Percentiles rank a stretch among this genome's conserved stretches.
Evolutionary conservation across 1,139 yeast genomes (phyloP).

Genomic region (Wickerhamomyces sp.): DNA sequence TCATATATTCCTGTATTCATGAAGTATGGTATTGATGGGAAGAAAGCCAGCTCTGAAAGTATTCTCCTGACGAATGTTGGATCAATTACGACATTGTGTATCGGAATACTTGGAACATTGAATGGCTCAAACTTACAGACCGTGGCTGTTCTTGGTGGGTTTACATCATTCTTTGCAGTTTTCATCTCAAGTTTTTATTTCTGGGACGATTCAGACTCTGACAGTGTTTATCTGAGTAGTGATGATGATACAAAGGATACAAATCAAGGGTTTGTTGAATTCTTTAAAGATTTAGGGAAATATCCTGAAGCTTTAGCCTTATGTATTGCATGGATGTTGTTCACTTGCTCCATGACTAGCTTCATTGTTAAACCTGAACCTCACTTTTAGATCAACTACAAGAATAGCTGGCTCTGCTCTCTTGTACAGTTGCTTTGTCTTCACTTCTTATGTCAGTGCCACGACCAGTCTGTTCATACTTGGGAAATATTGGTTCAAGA

Average conservation of each 20-base stretch:
- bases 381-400: background rate
- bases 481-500: no score
- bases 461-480: no score
- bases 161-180: background rate
- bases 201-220: background rate
- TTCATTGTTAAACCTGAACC: conserved; percentile 2
- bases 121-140: background rate
- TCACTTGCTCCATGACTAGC: conserved; percentile 2
- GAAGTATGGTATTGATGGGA: background rate
- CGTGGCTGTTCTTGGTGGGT: background rate
- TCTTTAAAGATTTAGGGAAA: background rate
- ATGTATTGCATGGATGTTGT: background rate
- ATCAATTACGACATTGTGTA: background rate
- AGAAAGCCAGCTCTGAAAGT: conserved; percentile 1
- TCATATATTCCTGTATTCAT: conserved; percentile 3
- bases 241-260: no score
- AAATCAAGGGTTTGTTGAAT: no score
- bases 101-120: background rate
- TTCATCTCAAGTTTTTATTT: background rate
- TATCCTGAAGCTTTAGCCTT: background rate
- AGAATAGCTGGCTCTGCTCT: background rate
- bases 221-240: background rate
- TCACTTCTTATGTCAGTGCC: background rate
- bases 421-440: background rate
- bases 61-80: background rate